Evolutionary conservation across 495 filamentous ascomycete genomes (phyloP).

Genomic region (Neurospora hispaniola): DNA sequence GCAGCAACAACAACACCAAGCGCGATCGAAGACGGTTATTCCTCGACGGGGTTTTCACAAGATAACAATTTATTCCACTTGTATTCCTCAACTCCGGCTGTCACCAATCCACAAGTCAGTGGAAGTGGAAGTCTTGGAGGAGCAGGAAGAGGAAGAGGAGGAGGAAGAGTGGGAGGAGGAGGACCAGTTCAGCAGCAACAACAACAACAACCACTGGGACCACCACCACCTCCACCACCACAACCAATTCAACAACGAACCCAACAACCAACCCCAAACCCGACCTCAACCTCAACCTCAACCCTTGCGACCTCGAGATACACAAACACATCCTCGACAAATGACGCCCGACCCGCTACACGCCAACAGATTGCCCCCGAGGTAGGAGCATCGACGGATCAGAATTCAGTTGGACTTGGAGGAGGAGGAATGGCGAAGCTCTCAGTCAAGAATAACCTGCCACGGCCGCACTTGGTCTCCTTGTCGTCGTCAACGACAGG

Average conservation of each 20-base stretch:
- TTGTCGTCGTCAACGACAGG: background rate
- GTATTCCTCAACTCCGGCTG: background rate
- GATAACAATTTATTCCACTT: background rate
- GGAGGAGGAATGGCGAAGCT: background rate
- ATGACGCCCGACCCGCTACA: constrained; percentile 1
- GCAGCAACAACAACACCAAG: background rate
- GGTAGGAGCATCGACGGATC: constrained; percentile 1
- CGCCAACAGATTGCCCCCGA: background rate
- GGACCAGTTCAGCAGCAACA: background rate
- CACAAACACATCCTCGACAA: background rate
- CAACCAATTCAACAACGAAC: too few species aligned
- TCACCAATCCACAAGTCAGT: background rate
- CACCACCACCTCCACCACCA: background rate
- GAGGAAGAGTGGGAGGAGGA: background rate
- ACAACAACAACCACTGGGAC: background rate
- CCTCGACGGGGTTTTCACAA: background rate
- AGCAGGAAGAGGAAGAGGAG: too few species aligned
- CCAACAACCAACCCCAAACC: background rate
- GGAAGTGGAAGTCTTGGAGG: background rate
- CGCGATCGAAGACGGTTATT: background rate
- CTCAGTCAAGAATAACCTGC: background rate
- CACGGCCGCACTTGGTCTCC: background rate
- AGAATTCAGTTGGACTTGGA: background rate
- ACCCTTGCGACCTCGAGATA: background rate
- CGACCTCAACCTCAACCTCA: background rate